These are phyloP conservation scores for Neurospora sp. DNA, from an alignment of 495 filamentous ascomycete species.

Conservation along the genomic window DNA sequence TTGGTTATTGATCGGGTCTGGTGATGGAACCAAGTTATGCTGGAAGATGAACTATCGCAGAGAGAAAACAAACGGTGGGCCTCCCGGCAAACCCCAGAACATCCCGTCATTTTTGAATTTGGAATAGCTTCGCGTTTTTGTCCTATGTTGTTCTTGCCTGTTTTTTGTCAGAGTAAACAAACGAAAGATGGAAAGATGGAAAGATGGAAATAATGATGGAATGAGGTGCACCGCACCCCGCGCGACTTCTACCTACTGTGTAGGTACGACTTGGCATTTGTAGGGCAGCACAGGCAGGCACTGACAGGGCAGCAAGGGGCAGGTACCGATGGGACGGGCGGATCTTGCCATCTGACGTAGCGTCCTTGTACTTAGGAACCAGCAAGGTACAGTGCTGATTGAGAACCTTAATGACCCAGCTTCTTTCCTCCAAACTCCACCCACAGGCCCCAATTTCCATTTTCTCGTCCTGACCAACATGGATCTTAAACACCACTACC, in stretches of 20 bases:
- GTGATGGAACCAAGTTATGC: neutral
- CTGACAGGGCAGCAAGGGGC: neutral
- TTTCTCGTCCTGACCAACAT: neutral
- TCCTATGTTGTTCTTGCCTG: neutral
- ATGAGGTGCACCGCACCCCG: neutral
- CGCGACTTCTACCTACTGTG: neutral
- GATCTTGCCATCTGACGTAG: neutral
- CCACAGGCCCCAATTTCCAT: neutral
- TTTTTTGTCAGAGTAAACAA: neutral
- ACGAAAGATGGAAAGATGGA: neutral
- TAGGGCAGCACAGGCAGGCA: neutral
- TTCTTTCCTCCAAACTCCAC: neutral
- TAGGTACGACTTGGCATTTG: neutral
- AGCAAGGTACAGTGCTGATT: neutral
- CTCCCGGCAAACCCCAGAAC: neutral
- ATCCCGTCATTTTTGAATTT: neutral
- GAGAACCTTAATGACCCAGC: neutral
- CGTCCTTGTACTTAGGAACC: neutral
- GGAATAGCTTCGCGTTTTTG: neutral
- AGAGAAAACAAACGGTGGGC: neutral
- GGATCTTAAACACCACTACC: neutral
- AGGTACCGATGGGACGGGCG: neutral
- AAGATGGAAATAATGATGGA: neutral
- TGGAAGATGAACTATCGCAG: neutral
- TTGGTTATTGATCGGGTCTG: neutral